Base-by-base conservation (phyloP, 2,329 filamentous ascomycete species). In the Alternaria longipes region DNA sequence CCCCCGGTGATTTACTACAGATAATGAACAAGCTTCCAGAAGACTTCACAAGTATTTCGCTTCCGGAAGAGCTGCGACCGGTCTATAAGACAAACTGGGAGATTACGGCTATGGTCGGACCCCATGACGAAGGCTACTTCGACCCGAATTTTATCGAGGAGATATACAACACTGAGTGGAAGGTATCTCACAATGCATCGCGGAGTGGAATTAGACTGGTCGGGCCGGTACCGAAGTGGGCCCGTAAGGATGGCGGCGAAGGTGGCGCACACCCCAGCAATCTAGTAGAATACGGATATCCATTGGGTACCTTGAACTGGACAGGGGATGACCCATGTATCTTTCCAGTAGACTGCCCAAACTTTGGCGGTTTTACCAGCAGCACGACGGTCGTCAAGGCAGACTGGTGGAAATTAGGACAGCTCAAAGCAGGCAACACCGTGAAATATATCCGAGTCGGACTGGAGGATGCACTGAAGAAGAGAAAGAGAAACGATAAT, bases 221-320 rank as follows among this genome's bases (percentile, higher is more conserved):
- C 2, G 88, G 88, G 0, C 86, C 87, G 0, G 81, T 83, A 0
- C 86, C 86, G 0, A 82, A 84, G 63, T 90, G 85, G 84, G 85
- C 86, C 14, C 80, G 88, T 7, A 73, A 82, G 32, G 83, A 87
- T 64, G 88, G 88, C 11, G 88, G 87, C 0, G 87, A 89, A 62
- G 88, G 87, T 8, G 88, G 88, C 11, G 82, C 85, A 1, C 88
- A 90, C 72, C 88, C 88, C 0, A 84, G 81, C 34, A 88, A 89
- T 62, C 68, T 86, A 16, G 69, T 77, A 24, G 76, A 78, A 56
- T 77, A 89, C 64, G 86, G 87, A 3, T 90, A 89, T 69, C 84
- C 85, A 0, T 71, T 86, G 1, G 86, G 86, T 0, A 83, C 83
- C 0, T 67, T 89, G 26, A 89, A 88, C 64, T 90, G 84, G 83